Evolutionary conservation across 768 basidiomycete species (phyloP), one percentile per base, ranked within the genome.

Genomic region (Termitomyces sp.): DNA sequence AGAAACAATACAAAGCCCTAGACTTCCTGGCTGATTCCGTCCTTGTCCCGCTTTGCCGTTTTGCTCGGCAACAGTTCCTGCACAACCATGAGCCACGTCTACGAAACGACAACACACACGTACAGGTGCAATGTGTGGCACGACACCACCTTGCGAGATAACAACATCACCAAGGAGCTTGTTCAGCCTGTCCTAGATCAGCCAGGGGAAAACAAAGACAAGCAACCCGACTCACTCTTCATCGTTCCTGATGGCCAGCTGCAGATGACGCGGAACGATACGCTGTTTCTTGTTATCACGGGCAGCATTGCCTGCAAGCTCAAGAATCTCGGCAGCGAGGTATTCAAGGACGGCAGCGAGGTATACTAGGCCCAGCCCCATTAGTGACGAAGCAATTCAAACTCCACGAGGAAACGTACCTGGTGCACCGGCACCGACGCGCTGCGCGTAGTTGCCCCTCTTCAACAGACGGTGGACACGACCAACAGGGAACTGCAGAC

Each of bases 251-350:
- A 95, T 92, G 61, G 94, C 93, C 54, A 95, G 84, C 68, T 95
- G 94, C 48, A 95, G 72, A 74, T 95, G 94, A 66, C 94, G 86
- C 54, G 93, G 94, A 23, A 94, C 90, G 64, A 95, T 94, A 87
- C 94, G 92, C 63, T 90, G 87, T 78, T 94, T 90, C 81, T 91
- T 87, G 78, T 88, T 88, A 71, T 85, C 86, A 58, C 86, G 82
- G 28, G 86, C 90, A 16, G 90, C 89, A 64, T 90, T 89, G 40
- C 93, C 93, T 59, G 93, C 93, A 37, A 95, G 80, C 71, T 95
- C 93, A 61, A 95, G 86, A 70, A 95, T 94, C 72, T 95, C 93
- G 45, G 93, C 93, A 58, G 91, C 88, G 59, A 95, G 86, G 69
- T 95, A 92, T 73, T 94, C 93, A 55, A 94, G 85, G 59, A 94